Percentiles rank a stretch among this genome's conserved stretches.
Conservation (phyloP, 2,329 filamentous ascomycete genomes). For the Alternaria sp. region DNA sequence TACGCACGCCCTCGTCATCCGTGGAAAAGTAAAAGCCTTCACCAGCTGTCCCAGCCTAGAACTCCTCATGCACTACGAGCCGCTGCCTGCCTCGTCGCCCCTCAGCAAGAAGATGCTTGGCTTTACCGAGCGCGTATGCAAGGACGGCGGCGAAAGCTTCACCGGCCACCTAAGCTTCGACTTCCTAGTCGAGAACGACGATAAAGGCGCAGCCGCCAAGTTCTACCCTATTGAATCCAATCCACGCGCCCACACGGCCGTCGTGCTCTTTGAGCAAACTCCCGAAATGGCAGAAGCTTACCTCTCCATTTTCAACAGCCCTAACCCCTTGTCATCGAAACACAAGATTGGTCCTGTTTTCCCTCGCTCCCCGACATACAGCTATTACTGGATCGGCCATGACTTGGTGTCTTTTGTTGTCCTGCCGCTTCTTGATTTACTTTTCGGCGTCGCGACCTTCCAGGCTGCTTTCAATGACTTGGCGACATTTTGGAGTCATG, state of each 20-base stretch:
- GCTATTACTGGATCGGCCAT: constrained; percentile 71
- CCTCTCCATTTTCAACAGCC: constrained; percentile 28
- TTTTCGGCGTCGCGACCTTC: constrained; percentile 24
- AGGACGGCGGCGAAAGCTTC: constrained; percentile 56
- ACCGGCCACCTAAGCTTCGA: constrained; percentile 78
- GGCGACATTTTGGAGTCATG: constrained; percentile 48
- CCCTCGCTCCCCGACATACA: constrained; percentile 27
- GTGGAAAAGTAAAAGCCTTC: constrained; percentile 69
- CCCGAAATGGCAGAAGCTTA: constrained; percentile 38
- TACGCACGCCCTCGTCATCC: constrained; percentile 72
- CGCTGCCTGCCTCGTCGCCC: constrained; percentile 61
- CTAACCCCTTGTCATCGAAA: constrained; percentile 13
- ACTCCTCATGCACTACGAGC: constrained; percentile 70
- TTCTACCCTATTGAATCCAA: constrained; percentile 76
- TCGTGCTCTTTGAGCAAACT: constrained; percentile 62
- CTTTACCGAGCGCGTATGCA: constrained; percentile 67
- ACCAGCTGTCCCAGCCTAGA: constrained; percentile 69
- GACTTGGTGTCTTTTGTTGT: constrained; percentile 63
- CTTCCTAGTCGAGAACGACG: constrained; percentile 63
- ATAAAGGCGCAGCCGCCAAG: constrained; percentile 45
- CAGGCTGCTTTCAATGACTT: constrained; percentile 31
- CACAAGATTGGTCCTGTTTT: constrained; percentile 17
- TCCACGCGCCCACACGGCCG: constrained; percentile 71
- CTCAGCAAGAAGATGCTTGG: constrained; percentile 66
- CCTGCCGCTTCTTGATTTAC: constrained; percentile 39